Percentiles rank a stretch among this genome's conserved stretches.
These are phyloP conservation scores for Millerago galiae DNA, from an alignment of 805 yeast genomes.

Conservation along the genomic window DNA sequence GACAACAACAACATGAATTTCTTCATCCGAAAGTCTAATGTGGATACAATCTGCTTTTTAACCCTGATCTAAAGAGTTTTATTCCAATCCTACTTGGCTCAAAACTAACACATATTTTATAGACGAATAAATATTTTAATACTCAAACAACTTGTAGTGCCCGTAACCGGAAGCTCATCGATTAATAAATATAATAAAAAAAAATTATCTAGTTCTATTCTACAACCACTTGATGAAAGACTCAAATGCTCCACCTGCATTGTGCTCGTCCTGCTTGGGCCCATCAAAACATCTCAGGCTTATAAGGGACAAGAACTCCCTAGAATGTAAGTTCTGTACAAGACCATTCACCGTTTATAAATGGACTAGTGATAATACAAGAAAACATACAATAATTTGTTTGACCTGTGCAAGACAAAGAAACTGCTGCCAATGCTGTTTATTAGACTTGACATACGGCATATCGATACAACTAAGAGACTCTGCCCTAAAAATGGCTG, in stretches of 20 bases:
- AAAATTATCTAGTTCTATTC: background rate
- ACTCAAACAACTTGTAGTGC: too few relatives aligned
- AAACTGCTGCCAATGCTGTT: constrained; percentile 85
- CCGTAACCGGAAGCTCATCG: background rate
- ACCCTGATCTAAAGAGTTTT: constrained; percentile 41
- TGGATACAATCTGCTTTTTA: constrained; percentile 63
- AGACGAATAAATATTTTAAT: too few relatives aligned
- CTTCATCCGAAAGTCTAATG: constrained; percentile 65
- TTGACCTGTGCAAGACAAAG: constrained; percentile 69
- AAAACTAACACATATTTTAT: too few relatives aligned
- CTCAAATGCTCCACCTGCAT: constrained; percentile 39
- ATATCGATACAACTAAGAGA: constrained; percentile 78
- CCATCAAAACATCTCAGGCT: constrained; percentile 57
- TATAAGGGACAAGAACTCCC: constrained; percentile 64
- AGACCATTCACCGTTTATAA: constrained; percentile 76
- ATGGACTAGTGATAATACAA: constrained; percentile 47
- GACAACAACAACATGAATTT: constrained; percentile 53
- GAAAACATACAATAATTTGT: constrained; percentile 68
- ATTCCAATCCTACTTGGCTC: background rate
- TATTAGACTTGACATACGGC: constrained; percentile 74
- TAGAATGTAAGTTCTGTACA: constrained; percentile 81
- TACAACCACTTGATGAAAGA: constrained; percentile 3
- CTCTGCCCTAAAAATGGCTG: constrained; percentile 70
- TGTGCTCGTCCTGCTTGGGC: constrained; percentile 75
- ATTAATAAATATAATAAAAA: background rate